A percentile compares a stretch with the other conserved stretches of the same genome.
Conservation (phyloP, 164 flowering plant genomes). For the Vitis vinifera region DNA sequence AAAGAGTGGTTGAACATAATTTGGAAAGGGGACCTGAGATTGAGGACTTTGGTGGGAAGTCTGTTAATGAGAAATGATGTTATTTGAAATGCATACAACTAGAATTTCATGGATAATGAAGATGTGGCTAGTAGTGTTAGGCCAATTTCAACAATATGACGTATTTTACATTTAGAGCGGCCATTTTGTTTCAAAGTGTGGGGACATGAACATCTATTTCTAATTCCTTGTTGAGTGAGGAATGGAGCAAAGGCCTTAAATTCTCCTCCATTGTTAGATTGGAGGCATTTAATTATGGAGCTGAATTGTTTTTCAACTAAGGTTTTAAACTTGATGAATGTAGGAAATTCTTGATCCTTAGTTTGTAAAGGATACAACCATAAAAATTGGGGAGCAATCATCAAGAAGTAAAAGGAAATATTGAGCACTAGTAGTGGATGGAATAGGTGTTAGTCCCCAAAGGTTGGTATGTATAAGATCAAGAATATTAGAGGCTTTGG, state of each 20-base stretch:
- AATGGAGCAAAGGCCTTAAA: not conserved
- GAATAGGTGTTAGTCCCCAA: no score
- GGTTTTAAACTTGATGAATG: no score
- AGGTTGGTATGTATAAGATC: no score
- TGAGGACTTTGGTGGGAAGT: slow-evolving; percentile 4
- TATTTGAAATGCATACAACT: slow-evolving; percentile 21
- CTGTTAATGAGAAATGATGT: slow-evolving; percentile 17
- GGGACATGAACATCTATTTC: slow-evolving; percentile 12
- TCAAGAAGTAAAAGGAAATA: no score
- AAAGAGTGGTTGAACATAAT: not conserved
- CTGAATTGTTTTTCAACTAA: no score
- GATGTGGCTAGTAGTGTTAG: slow-evolving; percentile 14
- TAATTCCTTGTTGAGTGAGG: slow-evolving; percentile 1
- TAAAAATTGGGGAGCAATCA: no score
- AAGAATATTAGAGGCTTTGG: no score
- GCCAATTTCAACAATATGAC: slow-evolving; percentile 16
- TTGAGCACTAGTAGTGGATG: no score
- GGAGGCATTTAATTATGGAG: no score
- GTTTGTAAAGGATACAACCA: no score
- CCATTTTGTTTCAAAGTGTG: slow-evolving; percentile 21
- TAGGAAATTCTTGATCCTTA: no score
- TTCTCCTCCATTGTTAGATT: slow-evolving; percentile 21
- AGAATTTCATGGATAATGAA: slow-evolving; percentile 3
- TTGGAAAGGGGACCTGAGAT: not conserved
- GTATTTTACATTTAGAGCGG: slow-evolving; percentile 1